These are phyloP conservation scores for Salvia hispanica DNA, from an alignment of 257 asterid genomes.

Conservation along the genomic window DNA sequence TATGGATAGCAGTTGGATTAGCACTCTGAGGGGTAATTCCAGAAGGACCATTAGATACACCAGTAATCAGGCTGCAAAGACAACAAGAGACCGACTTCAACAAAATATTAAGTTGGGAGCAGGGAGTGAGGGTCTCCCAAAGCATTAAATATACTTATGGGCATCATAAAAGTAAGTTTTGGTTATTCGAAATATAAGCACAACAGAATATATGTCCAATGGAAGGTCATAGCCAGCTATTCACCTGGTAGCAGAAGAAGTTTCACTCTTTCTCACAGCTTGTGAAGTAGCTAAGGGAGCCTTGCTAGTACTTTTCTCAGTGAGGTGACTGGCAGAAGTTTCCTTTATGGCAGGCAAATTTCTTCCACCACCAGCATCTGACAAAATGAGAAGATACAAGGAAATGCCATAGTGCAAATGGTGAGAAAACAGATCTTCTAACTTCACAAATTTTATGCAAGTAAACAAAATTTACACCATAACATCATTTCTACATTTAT, in stretches of 20 bases:
- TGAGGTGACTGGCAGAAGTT: conserved; percentile 38
- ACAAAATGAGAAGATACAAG: not conserved
- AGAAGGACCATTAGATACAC: conserved; percentile 50
- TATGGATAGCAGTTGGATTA: conserved; percentile 35
- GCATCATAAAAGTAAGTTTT: too few species aligned
- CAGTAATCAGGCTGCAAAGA: conserved; percentile 55
- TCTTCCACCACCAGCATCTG: conserved; percentile 73
- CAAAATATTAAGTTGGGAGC: too few species aligned
- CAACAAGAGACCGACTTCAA: too few species aligned
- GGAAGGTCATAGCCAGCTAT: conserved; percentile 20
- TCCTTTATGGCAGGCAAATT: conserved; percentile 49
- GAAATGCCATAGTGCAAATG: too few species aligned
- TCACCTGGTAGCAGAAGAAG: conserved; percentile 55
- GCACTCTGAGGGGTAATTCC: conserved; percentile 44
- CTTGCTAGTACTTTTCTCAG: conserved; percentile 46
- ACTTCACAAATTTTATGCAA: too few species aligned
- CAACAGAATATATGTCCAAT: conserved; percentile 18
- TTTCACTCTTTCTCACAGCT: conserved; percentile 46
- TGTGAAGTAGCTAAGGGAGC: conserved; percentile 40
- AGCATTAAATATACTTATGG: too few species aligned
- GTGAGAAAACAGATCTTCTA: too few species aligned
- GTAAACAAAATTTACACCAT: too few species aligned
- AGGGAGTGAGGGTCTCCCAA: too few species aligned
- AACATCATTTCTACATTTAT: too few species aligned
- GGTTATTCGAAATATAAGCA: not conserved